These are phyloP conservation scores for Solanum chacoense DNA, from an alignment of 305 asterid genomes.

Conservation along the genomic window DNA sequence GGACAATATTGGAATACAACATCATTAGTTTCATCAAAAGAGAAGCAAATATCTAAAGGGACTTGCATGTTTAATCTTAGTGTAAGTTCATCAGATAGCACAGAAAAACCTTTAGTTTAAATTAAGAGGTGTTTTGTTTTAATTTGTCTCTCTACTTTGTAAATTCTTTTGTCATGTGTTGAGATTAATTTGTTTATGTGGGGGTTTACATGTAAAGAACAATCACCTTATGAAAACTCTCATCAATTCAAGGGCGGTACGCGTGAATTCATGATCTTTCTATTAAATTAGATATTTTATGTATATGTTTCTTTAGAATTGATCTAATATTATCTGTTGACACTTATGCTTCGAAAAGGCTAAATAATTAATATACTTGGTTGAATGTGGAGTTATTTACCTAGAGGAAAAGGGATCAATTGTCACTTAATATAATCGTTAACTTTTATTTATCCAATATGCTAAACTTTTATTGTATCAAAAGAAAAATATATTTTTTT, in stretches of 20 bases:
- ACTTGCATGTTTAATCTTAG: conserved; percentile 37
- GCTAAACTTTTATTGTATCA: not conserved
- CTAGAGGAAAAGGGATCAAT: not conserved
- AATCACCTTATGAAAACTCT: not conserved
- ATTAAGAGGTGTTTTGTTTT: not conserved
- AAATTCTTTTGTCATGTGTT: not conserved
- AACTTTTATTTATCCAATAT: not conserved
- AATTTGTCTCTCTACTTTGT: not conserved
- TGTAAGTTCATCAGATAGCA: conserved; percentile 19
- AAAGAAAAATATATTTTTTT: no score
- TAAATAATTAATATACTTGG: not conserved
- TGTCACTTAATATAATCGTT: not conserved
- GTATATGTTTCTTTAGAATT: not conserved
- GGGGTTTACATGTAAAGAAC: not conserved
- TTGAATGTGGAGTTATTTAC: not conserved
- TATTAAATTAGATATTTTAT: not conserved
- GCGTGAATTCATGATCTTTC: not conserved
- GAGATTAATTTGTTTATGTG: not conserved
- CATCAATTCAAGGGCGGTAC: not conserved
- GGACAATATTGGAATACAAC: conserved; percentile 33
- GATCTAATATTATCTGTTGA: not conserved
- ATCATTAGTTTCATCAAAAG: conserved; percentile 22
- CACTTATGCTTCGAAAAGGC: not conserved
- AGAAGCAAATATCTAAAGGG: conserved; percentile 29
- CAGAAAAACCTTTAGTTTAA: conserved; percentile 23